Evolutionary conservation across 2,329 filamentous ascomycete species (phyloP).

Genomic region (Lasiodiplodia hormozganensis): DNA sequence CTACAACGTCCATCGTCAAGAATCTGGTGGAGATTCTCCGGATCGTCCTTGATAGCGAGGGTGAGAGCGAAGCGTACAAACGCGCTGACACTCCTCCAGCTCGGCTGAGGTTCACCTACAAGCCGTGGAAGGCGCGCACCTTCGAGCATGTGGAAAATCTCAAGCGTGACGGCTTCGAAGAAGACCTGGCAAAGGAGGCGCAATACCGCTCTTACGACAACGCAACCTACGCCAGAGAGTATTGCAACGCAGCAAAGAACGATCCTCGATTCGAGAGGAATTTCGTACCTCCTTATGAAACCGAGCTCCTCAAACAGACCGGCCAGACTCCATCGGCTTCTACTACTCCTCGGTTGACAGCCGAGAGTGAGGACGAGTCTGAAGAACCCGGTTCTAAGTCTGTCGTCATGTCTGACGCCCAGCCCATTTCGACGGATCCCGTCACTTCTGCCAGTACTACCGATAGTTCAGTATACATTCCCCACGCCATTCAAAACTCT

Average conservation of each 20-base stretch:
- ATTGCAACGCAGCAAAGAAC: conserved; percentile 70
- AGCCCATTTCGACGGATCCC: not conserved
- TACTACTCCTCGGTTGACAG: conserved; percentile 15
- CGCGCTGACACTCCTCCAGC: conserved; percentile 65
- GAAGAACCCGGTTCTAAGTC: conserved; percentile 44
- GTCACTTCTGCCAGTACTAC: not conserved
- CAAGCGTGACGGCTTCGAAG: conserved; percentile 55
- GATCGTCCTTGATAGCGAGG: conserved; percentile 76
- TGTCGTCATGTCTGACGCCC: conserved; percentile 49
- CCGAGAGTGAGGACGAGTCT: conserved; percentile 31
- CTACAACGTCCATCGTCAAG: conserved; percentile 77
- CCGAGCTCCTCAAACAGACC: conserved; percentile 34
- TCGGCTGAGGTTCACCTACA: conserved; percentile 54
- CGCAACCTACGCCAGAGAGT: conserved; percentile 68
- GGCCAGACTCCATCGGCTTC: conserved; percentile 29
- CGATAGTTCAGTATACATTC: conserved; percentile 9
- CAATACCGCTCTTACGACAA: conserved; percentile 81
- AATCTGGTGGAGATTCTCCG: conserved; percentile 84
- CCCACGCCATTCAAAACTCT: conserved; percentile 10
- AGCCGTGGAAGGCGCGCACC: conserved; percentile 60
- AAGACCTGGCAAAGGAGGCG: conserved; percentile 76
- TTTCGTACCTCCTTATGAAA: conserved; percentile 65
- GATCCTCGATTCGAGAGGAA: conserved; percentile 67
- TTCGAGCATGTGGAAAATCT: conserved; percentile 53
- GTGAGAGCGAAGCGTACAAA: conserved; percentile 70